These are phyloP conservation scores for Entomortierella chlamydospora DNA, from an alignment of 192 early-diverging fungal species.

Conservation along the genomic window DNA sequence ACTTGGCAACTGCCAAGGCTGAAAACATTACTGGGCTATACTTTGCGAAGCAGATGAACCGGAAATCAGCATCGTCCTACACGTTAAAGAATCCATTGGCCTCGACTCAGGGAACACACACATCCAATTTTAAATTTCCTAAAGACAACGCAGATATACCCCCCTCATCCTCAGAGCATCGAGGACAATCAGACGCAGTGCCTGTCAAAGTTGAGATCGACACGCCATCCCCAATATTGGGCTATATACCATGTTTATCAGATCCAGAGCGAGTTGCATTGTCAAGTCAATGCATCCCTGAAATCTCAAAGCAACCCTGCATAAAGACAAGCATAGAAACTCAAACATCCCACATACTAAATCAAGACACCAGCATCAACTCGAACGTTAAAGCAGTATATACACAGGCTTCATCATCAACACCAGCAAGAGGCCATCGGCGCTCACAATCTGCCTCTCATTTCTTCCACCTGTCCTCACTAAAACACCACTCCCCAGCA, in stretches of 20 bases:
- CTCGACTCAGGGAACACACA: neutral
- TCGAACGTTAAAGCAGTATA: neutral
- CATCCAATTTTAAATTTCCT: too few species aligned
- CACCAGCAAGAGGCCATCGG: conserved; percentile 13
- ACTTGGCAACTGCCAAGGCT: conserved; percentile 47
- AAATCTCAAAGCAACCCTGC: neutral
- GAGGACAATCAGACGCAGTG: neutral
- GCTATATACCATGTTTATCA: neutral
- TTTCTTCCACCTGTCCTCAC: conserved; percentile 44
- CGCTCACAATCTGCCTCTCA: conserved; percentile 47
- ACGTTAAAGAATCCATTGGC: neutral
- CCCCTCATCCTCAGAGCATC: neutral
- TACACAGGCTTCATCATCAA: neutral
- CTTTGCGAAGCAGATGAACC: conserved; percentile 42
- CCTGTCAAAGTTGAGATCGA: conserved; percentile 8
- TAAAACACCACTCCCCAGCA: conserved; percentile 39
- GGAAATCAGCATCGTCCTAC: neutral
- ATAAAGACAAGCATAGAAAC: neutral
- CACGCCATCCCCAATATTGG: conserved; percentile 6
- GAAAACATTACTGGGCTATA: conserved; percentile 50
- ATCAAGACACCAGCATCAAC: neutral
- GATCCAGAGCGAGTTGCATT: neutral
- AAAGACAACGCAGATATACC: neutral
- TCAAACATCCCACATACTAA: neutral
- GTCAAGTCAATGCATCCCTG: neutral